phyloP scores from a whole-genome alignment of 2,329 filamentous ascomycete species.

The Claviceps paspali region DNA sequence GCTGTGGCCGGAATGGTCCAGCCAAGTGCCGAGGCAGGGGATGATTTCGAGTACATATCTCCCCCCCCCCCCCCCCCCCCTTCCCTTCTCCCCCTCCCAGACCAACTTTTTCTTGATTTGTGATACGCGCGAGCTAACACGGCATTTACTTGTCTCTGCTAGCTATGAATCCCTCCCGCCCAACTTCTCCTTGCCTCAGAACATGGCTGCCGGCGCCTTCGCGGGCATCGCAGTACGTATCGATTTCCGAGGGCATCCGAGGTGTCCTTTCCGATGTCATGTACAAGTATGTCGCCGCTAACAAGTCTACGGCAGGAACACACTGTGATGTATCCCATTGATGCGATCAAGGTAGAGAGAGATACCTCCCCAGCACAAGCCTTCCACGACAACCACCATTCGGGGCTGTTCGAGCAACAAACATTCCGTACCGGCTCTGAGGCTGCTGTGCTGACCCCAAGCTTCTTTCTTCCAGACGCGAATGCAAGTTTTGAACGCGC shows the following conservation, averaged over 20 bases:
- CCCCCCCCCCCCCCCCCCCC: too few species aligned
- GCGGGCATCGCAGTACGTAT: conserved; percentile 76
- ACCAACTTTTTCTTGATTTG: background rate
- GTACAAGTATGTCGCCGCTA: too few species aligned
- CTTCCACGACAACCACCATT: background rate
- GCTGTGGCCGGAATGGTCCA: conserved; percentile 57
- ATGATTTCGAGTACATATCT: conserved; percentile 48
- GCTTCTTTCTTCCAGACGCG: conserved; percentile 59
- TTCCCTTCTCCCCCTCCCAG: too few species aligned
- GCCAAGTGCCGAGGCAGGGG: conserved; percentile 46
- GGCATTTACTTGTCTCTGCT: background rate
- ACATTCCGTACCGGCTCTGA: background rate
- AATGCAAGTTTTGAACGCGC: conserved; percentile 91
- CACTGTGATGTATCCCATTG: conserved; percentile 97
- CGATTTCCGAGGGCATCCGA: background rate
- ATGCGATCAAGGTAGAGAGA: conserved; percentile 75
- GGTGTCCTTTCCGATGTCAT: too few species aligned
- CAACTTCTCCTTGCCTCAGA: conserved; percentile 85
- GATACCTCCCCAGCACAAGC: background rate
- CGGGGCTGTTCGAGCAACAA: background rate
- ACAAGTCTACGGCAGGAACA: conserved; percentile 53
- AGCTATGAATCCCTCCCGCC: conserved; percentile 87
- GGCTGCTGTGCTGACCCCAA: conserved; percentile 9
- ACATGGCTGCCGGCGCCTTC: conserved; percentile 93
- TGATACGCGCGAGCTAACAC: background rate